These are phyloP conservation scores for Kuraishia floccosa DNA, from an alignment of 805 yeast genomes.

Conservation along the genomic window DNA sequence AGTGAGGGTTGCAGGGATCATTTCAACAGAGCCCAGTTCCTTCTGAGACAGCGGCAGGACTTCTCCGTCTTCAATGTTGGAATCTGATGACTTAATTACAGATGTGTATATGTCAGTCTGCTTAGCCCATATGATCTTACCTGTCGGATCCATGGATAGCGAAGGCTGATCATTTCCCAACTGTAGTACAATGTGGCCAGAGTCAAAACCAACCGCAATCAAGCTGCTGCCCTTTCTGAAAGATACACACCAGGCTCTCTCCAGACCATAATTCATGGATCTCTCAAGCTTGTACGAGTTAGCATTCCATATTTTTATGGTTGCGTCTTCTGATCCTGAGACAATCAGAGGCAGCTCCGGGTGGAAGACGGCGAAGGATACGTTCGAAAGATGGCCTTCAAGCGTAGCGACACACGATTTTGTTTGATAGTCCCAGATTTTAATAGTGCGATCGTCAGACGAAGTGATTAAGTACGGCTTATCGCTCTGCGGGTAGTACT, in stretches of 20 bases:
- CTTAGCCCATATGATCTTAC: conserved; percentile 85
- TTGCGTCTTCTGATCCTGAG: conserved; percentile 95
- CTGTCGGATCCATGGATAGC: conserved; percentile 85
- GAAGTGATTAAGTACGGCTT: conserved; percentile 91
- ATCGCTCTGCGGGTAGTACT: conserved; percentile 94
- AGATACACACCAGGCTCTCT: conserved; percentile 94
- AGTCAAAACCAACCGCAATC: conserved; percentile 89
- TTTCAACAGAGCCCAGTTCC: conserved; percentile 90
- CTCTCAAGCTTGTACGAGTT: conserved; percentile 90
- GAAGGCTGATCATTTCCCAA: conserved; percentile 93
- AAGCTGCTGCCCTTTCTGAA: conserved; percentile 64
- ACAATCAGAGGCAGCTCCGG: conserved; percentile 93
- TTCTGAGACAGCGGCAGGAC: conserved; percentile 65
- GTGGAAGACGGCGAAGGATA: conserved; percentile 94
- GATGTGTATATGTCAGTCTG: conserved; percentile 84
- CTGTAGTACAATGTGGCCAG: conserved; percentile 81
- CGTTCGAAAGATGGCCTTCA: conserved; percentile 90
- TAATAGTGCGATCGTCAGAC: conserved; percentile 82
- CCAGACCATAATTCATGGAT: conserved; percentile 82
- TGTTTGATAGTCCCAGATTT: conserved; percentile 95
- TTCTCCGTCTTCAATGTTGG: conserved; percentile 72
- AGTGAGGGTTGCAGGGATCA: conserved; percentile 74
- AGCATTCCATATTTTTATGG: conserved; percentile 90
- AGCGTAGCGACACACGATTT: conserved; percentile 90
- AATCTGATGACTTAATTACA: conserved; percentile 59